phyloP scores from a whole-genome alignment of 176 grass and related monocot genomes.

The Sorghum bicolor region DNA sequence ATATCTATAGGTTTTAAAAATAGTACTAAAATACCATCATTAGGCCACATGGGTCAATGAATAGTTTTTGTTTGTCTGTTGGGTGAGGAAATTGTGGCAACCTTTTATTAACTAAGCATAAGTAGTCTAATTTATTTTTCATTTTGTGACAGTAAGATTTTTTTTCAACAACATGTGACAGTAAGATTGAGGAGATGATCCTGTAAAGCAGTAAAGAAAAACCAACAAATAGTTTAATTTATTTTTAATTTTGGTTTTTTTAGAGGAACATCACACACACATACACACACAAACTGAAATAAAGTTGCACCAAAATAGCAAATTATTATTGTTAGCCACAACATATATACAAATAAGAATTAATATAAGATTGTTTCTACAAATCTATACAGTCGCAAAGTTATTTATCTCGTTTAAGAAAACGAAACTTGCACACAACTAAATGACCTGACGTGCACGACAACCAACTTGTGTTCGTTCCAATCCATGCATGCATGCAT shows the following conservation, averaged over 20 bases:
- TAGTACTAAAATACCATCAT: no score
- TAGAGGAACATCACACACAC: not conserved
- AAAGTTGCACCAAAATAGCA: not conserved
- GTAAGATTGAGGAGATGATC: no score
- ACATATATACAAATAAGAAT: not conserved
- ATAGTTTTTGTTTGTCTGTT: no score
- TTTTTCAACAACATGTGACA: no score
- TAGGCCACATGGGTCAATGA: no score
- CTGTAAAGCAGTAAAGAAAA: no score
- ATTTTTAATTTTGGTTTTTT: not conserved
- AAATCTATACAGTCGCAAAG: not conserved
- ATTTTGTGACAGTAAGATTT: no score
- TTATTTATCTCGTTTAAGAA: not conserved
- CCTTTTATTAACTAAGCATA: no score
- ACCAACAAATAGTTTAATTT: not conserved
- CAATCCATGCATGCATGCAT: not conserved
- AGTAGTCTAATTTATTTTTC: no score
- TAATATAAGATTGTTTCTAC: not conserved
- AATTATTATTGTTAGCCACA: not conserved
- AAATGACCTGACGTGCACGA: not conserved
- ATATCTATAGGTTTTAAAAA: no score
- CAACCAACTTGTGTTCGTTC: not conserved
- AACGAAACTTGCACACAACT: not conserved
- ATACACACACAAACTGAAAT: not conserved
- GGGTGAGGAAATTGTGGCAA: no score